Evolutionary conservation across 805 yeast species (phyloP).

Genomic region (Pichia californica): DNA sequence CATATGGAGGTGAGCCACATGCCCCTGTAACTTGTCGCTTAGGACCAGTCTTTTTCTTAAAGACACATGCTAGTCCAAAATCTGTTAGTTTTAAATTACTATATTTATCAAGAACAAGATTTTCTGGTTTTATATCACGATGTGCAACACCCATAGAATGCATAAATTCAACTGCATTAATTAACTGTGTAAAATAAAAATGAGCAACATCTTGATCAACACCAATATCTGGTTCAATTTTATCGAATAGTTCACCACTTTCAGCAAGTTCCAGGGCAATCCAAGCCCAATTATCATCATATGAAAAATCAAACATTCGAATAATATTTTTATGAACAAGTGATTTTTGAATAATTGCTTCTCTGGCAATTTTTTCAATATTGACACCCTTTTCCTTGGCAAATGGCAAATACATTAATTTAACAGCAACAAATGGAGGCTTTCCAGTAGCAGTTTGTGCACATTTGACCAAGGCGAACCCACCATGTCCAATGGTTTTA

Average conservation of each 20-base stretch:
- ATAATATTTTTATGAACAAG: conserved; percentile 58
- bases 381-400: conserved; percentile 28
- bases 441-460: conserved; percentile 30
- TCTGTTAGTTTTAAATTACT: conserved; percentile 73
- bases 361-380: conserved; percentile 38
- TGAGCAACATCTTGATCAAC: conserved; percentile 61
- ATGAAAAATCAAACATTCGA: conserved; percentile 46
- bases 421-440: conserved; percentile 41
- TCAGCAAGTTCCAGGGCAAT: conserved; percentile 61
- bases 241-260: conserved; percentile 75
- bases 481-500: conserved; percentile 57
- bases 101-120: conserved; percentile 50
- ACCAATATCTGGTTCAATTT: conserved; percentile 71
- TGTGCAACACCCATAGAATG: conserved; percentile 64
- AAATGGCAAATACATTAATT: conserved; percentile 41
- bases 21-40: conserved; percentile 43
- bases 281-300: conserved; percentile 54
- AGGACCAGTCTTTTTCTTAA: conserved; percentile 41
- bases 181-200: conserved; percentile 60
- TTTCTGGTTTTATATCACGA: conserved; percentile 65
- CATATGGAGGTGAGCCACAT: conserved; percentile 71
- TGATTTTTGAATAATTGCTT: conserved; percentile 51
- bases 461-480: conserved; percentile 57
- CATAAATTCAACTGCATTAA: conserved; percentile 52
- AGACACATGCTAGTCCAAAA: conserved; percentile 67